Evolutionary conservation across 805 yeast species (phyloP), one percentile per base, ranked within the genome.

Genomic region (Millerago galiae): DNA sequence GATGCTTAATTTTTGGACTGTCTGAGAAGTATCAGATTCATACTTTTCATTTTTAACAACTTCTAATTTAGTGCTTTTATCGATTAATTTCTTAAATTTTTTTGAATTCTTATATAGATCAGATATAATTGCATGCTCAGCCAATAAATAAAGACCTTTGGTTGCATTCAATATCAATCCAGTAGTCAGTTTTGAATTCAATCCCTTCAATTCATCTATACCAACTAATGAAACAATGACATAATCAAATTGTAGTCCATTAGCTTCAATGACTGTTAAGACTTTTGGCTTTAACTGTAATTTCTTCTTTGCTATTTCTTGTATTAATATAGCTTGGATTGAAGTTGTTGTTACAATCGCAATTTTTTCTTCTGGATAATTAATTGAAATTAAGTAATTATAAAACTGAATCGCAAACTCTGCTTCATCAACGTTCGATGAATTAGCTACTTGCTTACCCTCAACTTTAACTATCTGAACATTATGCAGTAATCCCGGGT

Each of bases 331-430:
- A 41, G 30, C 8, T 27, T 37, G 17, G 50, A 50, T 15, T 16
- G 58, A 56, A 28, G 63, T 66, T 5, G 64, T 56, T 1, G 76
- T 66, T 21, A 70, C 48, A 9, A 81, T 66, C 15, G 65, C 59
- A 15, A 79, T 65, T 16, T 53, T 52, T 1, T 54, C 46, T 1
- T 51, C 32, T 0, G 73, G 63, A 44, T 74, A 75, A 0, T 75
- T 77, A 16, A 67, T 40, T 4, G 66, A 45, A 5, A 72, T 50
- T 69, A 79, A 58, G 43, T 73, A 75, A 55, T 66, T 68, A 49
- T 61, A 75, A 7, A 75, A 45, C 1, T 61, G 56, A 13, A 73
- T 73, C 14, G 70, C 61, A 43, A 59, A 70, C 46, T 72, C 75
- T 1, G 79, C 81, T 48, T 77, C 77, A 9, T 59, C 64, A n/a